phyloP scores from a whole-genome alignment of 2,329 filamentous ascomycete species.

The Trichoderma atrobrunneum region DNA sequence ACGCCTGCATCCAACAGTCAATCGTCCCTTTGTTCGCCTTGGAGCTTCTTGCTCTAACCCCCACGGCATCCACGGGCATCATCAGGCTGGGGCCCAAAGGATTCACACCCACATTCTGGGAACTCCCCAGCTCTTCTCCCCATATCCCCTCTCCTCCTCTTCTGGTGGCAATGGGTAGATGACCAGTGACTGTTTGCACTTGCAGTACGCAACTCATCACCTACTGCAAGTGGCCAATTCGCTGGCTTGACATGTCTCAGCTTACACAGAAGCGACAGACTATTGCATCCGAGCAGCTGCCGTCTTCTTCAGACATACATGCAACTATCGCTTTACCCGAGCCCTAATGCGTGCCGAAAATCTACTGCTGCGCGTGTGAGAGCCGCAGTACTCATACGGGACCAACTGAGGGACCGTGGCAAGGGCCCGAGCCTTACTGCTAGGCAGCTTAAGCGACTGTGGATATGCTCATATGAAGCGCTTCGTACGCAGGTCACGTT shows the following conservation, averaged over 20 bases:
- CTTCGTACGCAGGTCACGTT: neutral
- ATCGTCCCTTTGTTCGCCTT: neutral
- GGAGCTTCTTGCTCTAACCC: neutral
- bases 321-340: neutral
- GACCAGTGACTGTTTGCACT: neutral
- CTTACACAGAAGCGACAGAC: neutral
- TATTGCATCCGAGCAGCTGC: neutral
- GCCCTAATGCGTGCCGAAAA: neutral
- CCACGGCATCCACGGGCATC: neutral
- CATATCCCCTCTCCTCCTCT: neutral
- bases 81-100: neutral
- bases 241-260: neutral
- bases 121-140: neutral
- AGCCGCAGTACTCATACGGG: neutral
- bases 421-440: neutral
- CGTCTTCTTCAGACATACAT: constrained; percentile 10
- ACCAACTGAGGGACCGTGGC: neutral
- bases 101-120: neutral
- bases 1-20: neutral
- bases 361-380: neutral
- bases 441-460: neutral
- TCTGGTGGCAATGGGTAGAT: neutral
- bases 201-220: neutral
- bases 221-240: constrained; percentile 5
- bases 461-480: neutral